These are phyloP conservation scores for Termitomyces sp. DNA, from an alignment of 768 basidiomycete genomes.

Conservation along the genomic window DNA sequence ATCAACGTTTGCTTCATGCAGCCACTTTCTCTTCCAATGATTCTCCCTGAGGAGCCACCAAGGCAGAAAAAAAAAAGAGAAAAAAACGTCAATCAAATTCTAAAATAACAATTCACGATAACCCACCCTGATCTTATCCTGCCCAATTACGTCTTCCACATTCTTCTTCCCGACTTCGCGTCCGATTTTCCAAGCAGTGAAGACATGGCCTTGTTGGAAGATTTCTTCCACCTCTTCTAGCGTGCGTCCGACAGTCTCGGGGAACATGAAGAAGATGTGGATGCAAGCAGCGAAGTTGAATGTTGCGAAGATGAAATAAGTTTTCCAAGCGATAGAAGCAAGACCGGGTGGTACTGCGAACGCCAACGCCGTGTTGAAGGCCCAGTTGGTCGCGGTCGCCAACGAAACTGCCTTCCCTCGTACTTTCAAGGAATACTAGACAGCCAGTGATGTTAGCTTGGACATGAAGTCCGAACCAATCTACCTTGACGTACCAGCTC, in stretches of 20 bases:
- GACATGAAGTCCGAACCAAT: neutral
- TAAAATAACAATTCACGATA: neutral
- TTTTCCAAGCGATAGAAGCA: constrained; percentile 64
- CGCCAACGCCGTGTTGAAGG: constrained; percentile 70
- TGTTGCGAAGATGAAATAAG: constrained; percentile 72
- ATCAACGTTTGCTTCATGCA: neutral
- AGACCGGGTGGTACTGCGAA: constrained; percentile 74
- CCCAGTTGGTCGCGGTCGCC: constrained; percentile 57
- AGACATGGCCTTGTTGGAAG: constrained; percentile 63
- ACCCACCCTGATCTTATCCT: constrained; percentile 14
- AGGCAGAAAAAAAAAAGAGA: neutral
- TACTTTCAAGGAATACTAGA: constrained; percentile 54
- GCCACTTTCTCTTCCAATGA: neutral
- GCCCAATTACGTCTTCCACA: constrained; percentile 43
- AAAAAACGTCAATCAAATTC: neutral
- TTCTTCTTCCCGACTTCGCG: constrained; percentile 60
- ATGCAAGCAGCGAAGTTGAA: constrained; percentile 72
- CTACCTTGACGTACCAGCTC: constrained; percentile 38
- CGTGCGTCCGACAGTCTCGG: constrained; percentile 67
- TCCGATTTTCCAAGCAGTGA: constrained; percentile 67
- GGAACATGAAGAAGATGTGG: constrained; percentile 76
- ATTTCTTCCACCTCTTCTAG: constrained; percentile 80
- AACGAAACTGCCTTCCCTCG: constrained; percentile 53
- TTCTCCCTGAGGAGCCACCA: neutral
- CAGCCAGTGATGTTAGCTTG: neutral